A percentile compares a stretch with the other conserved stretches of the same genome.
Conservation (phyloP, 345 rosid species). For the Dipteronia dyeriana region DNA sequence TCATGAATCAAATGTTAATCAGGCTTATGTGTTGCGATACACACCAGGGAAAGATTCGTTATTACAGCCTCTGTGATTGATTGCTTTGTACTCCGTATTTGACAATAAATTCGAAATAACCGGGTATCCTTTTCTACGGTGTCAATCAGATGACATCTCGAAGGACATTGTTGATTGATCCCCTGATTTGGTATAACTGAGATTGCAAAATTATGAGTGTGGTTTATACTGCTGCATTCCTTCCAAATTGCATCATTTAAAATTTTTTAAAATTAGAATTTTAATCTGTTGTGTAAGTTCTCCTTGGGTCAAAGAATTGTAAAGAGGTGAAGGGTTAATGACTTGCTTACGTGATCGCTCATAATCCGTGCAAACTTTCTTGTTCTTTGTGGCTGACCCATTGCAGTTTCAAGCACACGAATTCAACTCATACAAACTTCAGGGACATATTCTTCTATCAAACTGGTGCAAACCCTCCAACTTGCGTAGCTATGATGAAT, state of each 20-base stretch:
- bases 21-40: neutral
- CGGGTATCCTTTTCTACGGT: slow-evolving; percentile 46
- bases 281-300: no score
- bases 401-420: slow-evolving; percentile 6
- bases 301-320: no score
- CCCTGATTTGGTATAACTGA: slow-evolving; percentile 27
- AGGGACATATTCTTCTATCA: neutral
- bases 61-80: slow-evolving; percentile 77
- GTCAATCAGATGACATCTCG: slow-evolving; percentile 78
- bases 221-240: no score
- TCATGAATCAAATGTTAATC: slow-evolving; percentile 26
- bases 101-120: slow-evolving; percentile 16
- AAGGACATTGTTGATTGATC: slow-evolving; percentile 98
- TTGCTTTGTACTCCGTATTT: slow-evolving; percentile 10
- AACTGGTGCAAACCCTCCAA: neutral
- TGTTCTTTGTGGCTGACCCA: slow-evolving; percentile 31
- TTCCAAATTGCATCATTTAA: no score
- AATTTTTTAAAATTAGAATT: no score
- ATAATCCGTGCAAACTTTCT: no score
- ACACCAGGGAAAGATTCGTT: slow-evolving; percentile 88
- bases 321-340: no score
- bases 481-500: neutral
- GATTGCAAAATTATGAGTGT: no score
- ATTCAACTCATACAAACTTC: neutral
- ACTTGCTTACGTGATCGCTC: no score